These are phyloP conservation scores for Anaeromyces robustus DNA, from an alignment of 192 early-diverging fungal genomes.

Conservation along the genomic window DNA sequence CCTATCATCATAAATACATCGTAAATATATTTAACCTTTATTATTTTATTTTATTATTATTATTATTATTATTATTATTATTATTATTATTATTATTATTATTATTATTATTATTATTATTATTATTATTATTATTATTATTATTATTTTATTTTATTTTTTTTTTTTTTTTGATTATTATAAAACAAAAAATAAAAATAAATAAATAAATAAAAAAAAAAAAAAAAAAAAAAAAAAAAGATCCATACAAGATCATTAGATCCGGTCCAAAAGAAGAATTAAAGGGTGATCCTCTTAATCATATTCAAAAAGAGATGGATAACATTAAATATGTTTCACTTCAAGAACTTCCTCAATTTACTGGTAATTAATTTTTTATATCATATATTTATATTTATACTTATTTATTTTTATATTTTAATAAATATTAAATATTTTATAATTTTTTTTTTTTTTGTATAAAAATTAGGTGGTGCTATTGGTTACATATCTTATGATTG, in stretches of 20 bases:
- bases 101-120: no score
- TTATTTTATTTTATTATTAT: no score
- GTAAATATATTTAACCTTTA: no score
- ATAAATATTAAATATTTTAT: background rate
- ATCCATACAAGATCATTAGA: slow-evolving; percentile 73
- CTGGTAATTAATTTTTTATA: slow-evolving; percentile 29
- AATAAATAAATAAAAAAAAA: background rate
- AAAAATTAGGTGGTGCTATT: slow-evolving; percentile 73
- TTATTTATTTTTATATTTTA: background rate
- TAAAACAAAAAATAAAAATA: slow-evolving; percentile 1
- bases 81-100: no score
- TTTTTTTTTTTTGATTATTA: no score
- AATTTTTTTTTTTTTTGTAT: slow-evolving; percentile 3
- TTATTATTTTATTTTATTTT: no score
- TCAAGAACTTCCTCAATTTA: slow-evolving; percentile 68
- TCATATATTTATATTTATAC: no score
- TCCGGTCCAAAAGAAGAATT: slow-evolving; percentile 53
- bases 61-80: no score
- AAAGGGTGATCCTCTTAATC: slow-evolving; percentile 70
- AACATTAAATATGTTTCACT: slow-evolving; percentile 60
- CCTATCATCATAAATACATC: no score
- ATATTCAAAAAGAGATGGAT: slow-evolving; percentile 72
- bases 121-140: no score
- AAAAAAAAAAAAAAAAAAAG: slow-evolving; percentile 29
- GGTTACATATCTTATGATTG: slow-evolving; percentile 97